A percentile compares a stretch with the other conserved stretches of the same genome.
Evolutionary conservation across 805 yeast genomes (phyloP).

Genomic region (Myxozyma sirexii): DNA sequence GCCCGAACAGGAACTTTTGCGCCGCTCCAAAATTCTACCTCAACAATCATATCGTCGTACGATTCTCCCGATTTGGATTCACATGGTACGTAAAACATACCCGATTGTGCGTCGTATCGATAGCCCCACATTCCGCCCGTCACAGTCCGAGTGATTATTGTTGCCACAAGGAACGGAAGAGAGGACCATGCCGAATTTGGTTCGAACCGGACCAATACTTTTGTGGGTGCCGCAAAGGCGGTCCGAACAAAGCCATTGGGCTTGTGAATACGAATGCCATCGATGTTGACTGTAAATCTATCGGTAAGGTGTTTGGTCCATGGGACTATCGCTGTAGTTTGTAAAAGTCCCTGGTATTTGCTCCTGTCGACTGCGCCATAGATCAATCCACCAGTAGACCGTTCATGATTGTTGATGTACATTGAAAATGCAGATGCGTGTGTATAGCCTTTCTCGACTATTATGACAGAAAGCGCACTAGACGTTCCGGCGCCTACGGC

Average conservation of each 20-base stretch:
- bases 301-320: background rate
- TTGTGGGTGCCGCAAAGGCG: background rate
- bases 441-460: background rate
- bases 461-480: background rate
- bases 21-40: slow-evolving; percentile 12
- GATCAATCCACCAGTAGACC: slow-evolving; percentile 44
- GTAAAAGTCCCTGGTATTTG: slow-evolving; percentile 46
- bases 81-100: slow-evolving; percentile 15
- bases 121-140: slow-evolving; percentile 9
- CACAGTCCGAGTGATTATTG: slow-evolving; percentile 1
- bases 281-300: background rate
- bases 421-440: slow-evolving; percentile 47
- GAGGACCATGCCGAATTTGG: slow-evolving; percentile 24
- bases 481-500: background rate
- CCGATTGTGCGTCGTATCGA: background rate
- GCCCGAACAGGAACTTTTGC: slow-evolving; percentile 19
- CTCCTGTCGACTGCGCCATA: slow-evolving; percentile 52
- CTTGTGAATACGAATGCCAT: background rate
- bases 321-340: slow-evolving; percentile 9
- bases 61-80: background rate
- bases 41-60: slow-evolving; percentile 5
- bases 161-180: slow-evolving; percentile 19
- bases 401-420: slow-evolving; percentile 45
- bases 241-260: background rate
- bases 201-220: slow-evolving; percentile 1